Evolutionary conservation across 495 filamentous ascomycete genomes (phyloP), one percentile per base, ranked within the genome.

Genomic region (Annulohypoxylon nitens): DNA sequence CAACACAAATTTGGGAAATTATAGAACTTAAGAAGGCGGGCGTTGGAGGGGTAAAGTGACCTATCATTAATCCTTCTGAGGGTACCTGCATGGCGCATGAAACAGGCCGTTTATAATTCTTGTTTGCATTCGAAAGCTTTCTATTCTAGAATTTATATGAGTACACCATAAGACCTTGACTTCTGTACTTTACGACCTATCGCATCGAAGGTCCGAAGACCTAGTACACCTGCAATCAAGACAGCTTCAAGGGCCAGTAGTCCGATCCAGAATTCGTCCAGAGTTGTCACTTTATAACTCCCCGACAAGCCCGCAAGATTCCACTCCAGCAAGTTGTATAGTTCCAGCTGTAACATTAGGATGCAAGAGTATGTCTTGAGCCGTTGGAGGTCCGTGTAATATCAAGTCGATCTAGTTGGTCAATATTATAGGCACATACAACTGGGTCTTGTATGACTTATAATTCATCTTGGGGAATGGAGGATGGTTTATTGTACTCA

Each of bases 191-290:
- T 63, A 47, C 43, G 63, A 16, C 68, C 62, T 18, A 79, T 64
- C 3, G 67, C 74, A 18, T 72, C 62, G 4, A 81, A 54, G 34
- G 78, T 59, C 14, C 77, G 64, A 1, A 73, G 67, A n/a, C 81
- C 23, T 1, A 78, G 71, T 1, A 83, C 81, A 9, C 78, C 75
- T 12, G 79, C 43, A 0, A 86, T 80, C 70, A 86, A 80, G 59
- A 82, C 55, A 2, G 82, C 79, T 68, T 86, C 82, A 10, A 85
- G 54, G 14, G 76, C 75, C 20, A 86, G 59, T 36, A 86, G 74
- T 12, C 80, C 77, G 61, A 86, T 80, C 84, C 84, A 86, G 58
- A 86, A 75, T 39, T 75, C 75, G 75, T 86, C 83, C n/a, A 86
- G 68, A 1, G 83, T 53, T 51, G 81, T 73, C 59, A 81, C 76